Percentiles rank a stretch among this genome's conserved stretches.
These are phyloP conservation scores for Candida andamanensis DNA, from an alignment of 805 yeast genomes.

Conservation along the genomic window DNA sequence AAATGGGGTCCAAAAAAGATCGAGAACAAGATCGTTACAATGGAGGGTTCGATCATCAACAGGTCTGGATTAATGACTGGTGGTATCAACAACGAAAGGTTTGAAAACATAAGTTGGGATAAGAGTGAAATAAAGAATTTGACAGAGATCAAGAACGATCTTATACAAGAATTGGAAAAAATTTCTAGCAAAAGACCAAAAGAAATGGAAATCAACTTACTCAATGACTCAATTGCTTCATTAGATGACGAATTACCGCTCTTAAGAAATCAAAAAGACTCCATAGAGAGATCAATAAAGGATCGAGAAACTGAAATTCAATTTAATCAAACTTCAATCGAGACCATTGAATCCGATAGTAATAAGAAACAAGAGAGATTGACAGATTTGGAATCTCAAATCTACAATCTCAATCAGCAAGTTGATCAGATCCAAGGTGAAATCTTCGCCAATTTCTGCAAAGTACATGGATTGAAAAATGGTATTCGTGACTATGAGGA, in stretches of 20 bases:
- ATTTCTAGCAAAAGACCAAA: slow-evolving; percentile 47
- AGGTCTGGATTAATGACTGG: slow-evolving; percentile 92
- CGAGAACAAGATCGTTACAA: slow-evolving; percentile 65
- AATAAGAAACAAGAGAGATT: slow-evolving; percentile 13
- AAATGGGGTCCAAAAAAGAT: slow-evolving; percentile 58
- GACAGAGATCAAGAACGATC: slow-evolving; percentile 44
- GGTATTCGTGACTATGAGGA: slow-evolving; percentile 65
- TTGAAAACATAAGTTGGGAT: slow-evolving; percentile 54
- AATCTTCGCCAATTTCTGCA: slow-evolving; percentile 53
- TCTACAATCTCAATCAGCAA: slow-evolving; percentile 16
- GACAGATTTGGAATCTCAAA: slow-evolving; percentile 14
- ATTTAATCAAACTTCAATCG: slow-evolving; percentile 34
- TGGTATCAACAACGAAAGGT: slow-evolving; percentile 51
- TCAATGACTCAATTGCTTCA: slow-evolving; percentile 44
- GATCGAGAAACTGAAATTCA: slow-evolving; percentile 48
- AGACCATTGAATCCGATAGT: slow-evolving; percentile 9
- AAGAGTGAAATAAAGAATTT: slow-evolving; percentile 59
- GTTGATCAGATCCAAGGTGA: slow-evolving; percentile 32
- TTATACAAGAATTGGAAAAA: slow-evolving; percentile 47
- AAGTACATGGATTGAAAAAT: slow-evolving; percentile 44
- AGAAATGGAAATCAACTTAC: slow-evolving; percentile 49
- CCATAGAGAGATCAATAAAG: slow-evolving; percentile 38
- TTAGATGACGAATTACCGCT: slow-evolving; percentile 38
- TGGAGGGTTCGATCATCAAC: slow-evolving; percentile 82
- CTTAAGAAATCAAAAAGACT: slow-evolving; percentile 41